phyloP scores from a whole-genome alignment of 1,139 yeast genomes.

The Kodamaea ohmeri region DNA sequence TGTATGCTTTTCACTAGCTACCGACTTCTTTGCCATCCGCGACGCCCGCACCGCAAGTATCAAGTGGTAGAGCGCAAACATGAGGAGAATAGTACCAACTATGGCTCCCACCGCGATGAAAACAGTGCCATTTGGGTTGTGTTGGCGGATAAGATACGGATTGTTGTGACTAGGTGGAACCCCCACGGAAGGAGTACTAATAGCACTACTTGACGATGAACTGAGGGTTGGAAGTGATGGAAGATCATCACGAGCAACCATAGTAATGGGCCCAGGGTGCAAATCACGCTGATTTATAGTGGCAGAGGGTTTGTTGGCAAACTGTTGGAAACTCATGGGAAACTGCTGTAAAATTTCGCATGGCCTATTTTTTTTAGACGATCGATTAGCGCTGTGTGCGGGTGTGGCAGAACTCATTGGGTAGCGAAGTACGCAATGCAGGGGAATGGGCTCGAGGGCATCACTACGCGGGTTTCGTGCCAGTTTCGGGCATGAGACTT shows the following conservation, averaged over 20 bases:
- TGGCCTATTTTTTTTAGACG: too few relatives aligned
- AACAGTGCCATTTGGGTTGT: constrained; percentile 68
- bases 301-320: too few relatives aligned
- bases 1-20: constrained; percentile 30
- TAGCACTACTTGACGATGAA: constrained; percentile 9
- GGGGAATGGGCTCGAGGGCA: too few relatives aligned
- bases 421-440: too few relatives aligned
- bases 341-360: background rate
- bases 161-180: constrained; percentile 60
- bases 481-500: too few relatives aligned
- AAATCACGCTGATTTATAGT: background rate
- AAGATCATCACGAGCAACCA: background rate
- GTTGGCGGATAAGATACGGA: constrained; percentile 57
- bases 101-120: constrained; percentile 76
- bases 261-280: background rate
- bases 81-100: constrained; percentile 53
- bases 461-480: too few relatives aligned
- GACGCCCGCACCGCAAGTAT: constrained; percentile 39
- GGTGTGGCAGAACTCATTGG: too few relatives aligned
- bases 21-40: constrained; percentile 36
- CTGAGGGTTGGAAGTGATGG: constrained; percentile 1
- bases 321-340: background rate
- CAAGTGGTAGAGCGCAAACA: constrained; percentile 41
- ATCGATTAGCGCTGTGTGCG: constrained; percentile 1
- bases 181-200: constrained; percentile 55